Evolutionary conservation across 345 rosid genomes (phyloP), one percentile per base, ranked within the genome.

Genomic region (Syzygium grande): DNA sequence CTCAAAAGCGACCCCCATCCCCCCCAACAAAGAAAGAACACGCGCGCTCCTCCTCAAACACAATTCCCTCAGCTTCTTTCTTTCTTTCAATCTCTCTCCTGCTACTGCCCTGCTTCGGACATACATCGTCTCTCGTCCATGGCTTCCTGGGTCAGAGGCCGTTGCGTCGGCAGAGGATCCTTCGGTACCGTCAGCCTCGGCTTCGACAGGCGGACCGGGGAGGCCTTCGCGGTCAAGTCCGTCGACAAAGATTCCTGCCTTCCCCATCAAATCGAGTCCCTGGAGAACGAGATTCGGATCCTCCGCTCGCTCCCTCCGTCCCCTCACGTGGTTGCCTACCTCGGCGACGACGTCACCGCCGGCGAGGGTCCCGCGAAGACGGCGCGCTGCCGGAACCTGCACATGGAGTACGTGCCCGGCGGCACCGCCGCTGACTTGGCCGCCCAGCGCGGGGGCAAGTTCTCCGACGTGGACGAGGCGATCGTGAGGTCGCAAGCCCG

Each of bases 181-280:
- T 95, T 91, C n/a, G 98, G 96, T 23, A 63, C 93, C 11, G 98
- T 95, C 34, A 87, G 86, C 89, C 87, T 92, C 29, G 95, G 92
- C 13, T 63, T 91, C 58, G 43, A 88, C 85, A 88, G n/a, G 89
- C 63, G 30, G 8, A 84, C 88, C 91, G 95, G 96, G 41, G 84
- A 84, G 54, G 91, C 92, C 8, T 95, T 95, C 85, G 98, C 95
- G 5, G 96, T 94, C 51, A 95, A 95, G 91, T 94, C 97, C 0
- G 94, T 93, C 23, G 92, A 92, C 55, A 84, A 52, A 59, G 90
- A 85, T 89, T 86, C 94, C 30, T 89, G 91, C 86, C 93, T 87
- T 46, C 88, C 92, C 0, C 5, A 83, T 25, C 96, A 91, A 30
- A 86, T 89, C 6, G 93, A 92, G 87, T 90, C 93, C 5, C 78